A percentile compares a stretch with the other conserved stretches of the same genome.
phyloP scores from a whole-genome alignment of 768 basidiomycete genomes.

The Zangia roseola region DNA sequence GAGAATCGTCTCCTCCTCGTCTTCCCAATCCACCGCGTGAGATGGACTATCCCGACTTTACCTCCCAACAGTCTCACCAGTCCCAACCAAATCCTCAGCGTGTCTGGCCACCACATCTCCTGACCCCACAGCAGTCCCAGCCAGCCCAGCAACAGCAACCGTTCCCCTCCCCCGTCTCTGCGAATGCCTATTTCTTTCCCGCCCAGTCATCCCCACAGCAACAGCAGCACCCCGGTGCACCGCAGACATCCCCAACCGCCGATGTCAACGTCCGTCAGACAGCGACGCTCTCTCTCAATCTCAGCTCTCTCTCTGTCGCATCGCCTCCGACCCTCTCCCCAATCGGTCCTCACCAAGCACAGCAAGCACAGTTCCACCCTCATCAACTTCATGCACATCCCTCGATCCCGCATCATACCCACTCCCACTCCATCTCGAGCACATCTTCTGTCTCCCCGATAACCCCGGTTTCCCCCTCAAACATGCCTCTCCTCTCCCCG shows the following conservation, averaged over 20 bases:
- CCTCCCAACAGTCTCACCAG: conserved; percentile 35
- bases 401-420: conserved; percentile 33
- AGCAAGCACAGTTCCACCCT: conserved; percentile 54
- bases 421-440: conserved; percentile 13
- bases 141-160: conserved; percentile 10
- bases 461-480: conserved; percentile 56
- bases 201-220: conserved; percentile 12
- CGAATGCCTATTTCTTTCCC: conserved; percentile 24
- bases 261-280: conserved; percentile 17
- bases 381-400: conserved; percentile 53
- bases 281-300: conserved; percentile 61
- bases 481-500: conserved; percentile 43
- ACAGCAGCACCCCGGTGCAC: conserved; percentile 5
- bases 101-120: conserved; percentile 21
- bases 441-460: conserved; percentile 44
- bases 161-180: conserved; percentile 29
- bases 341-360: conserved; percentile 45
- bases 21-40: neutral
- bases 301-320: conserved; percentile 63
- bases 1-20: neutral
- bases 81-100: conserved; percentile 33
- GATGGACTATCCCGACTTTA: conserved; percentile 29
- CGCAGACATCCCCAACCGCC: conserved; percentile 16
- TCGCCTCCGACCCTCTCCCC: conserved; percentile 68
- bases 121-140: conserved; percentile 4